Evolutionary conservation across 169 alveolate species (phyloP), one percentile per base, ranked within the genome.

Genomic region (Plasmodium gaboni): DNA sequence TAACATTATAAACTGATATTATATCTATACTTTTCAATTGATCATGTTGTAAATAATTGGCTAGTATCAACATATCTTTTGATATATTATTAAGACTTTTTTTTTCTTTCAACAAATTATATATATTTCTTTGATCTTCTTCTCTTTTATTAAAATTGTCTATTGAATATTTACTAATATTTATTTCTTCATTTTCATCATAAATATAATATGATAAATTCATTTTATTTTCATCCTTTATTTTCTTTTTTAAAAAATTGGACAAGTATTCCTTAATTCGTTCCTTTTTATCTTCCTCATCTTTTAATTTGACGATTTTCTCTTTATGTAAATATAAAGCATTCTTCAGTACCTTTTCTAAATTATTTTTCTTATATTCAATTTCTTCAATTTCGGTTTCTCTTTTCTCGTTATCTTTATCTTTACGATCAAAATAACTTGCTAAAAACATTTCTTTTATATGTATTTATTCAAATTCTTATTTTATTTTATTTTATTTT

Each of bases 341-440:
- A 44, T 51, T 48, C 26, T 78, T 64, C 53, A 78, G 32, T n/a
- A 78, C 48, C 59, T 46, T 63, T 28, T 78, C 89, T 64, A 78
- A 48, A 32, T 78, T 64, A 15, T 10, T 65, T 42, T 13, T 64
- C 19, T 73, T 73, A 38, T 19, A 38, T 38, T 28, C 74, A 38
- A 64, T 65, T 28, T 65, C 19, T 53, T 78, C 72, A 2, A 24
- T 57, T 65, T 63, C 24, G 22, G 3, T 42, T 44, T 63, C 78
- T 44, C 38, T 64, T 70, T 65, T 65, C 22, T 38, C 73, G 17
- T 26, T 65, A 17, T 2, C 50, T 38, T 65, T 65, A 38, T 65
- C 19, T 38, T n/a, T 65, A 12, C 55, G 53, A 32, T 32, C 73
- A 38, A 65, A 38, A 26, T 26, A 38, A 32, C 51, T 65, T 24